These are phyloP conservation scores for Sporothrix mexicana DNA, from an alignment of 2,329 filamentous ascomycete genomes.

Conservation along the genomic window DNA sequence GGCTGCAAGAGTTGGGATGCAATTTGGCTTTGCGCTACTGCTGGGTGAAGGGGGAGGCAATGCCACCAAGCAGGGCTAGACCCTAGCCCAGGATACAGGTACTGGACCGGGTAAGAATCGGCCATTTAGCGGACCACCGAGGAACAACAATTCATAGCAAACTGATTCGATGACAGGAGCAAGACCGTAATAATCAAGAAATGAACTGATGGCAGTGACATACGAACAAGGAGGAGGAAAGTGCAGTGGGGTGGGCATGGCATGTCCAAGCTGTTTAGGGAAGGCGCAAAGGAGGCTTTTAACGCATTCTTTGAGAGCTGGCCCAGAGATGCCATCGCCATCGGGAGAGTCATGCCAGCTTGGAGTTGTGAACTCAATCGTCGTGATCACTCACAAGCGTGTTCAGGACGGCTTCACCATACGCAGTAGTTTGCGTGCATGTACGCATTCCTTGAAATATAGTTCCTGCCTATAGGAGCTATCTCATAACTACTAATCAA, in stretches of 20 bases:
- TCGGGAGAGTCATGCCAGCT: neutral
- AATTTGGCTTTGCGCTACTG: conserved; percentile 27
- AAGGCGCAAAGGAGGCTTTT: neutral
- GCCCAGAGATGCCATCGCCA: neutral
- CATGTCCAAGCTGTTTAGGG: neutral
- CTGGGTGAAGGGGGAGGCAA: conserved; percentile 14
- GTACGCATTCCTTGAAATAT: conserved; percentile 1
- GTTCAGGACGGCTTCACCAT: neutral
- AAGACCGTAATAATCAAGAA: neutral
- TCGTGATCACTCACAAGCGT: neutral
- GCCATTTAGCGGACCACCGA: no score
- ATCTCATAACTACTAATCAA: neutral
- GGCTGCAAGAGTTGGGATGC: neutral
- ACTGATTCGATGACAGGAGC: neutral
- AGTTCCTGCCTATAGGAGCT: neutral
- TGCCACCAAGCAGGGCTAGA: conserved; percentile 1
- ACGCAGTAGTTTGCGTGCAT: neutral
- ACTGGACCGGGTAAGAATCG: no score
- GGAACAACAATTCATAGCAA: neutral
- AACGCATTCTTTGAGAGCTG: neutral
- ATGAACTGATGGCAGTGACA: neutral
- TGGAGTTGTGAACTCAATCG: no score
- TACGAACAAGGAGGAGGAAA: neutral
- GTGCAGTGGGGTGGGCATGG: neutral
- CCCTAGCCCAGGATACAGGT: conserved; percentile 1